phyloP scores from a whole-genome alignment of 352 stramenopile genomes.

The Pythium myriotylum region DNA sequence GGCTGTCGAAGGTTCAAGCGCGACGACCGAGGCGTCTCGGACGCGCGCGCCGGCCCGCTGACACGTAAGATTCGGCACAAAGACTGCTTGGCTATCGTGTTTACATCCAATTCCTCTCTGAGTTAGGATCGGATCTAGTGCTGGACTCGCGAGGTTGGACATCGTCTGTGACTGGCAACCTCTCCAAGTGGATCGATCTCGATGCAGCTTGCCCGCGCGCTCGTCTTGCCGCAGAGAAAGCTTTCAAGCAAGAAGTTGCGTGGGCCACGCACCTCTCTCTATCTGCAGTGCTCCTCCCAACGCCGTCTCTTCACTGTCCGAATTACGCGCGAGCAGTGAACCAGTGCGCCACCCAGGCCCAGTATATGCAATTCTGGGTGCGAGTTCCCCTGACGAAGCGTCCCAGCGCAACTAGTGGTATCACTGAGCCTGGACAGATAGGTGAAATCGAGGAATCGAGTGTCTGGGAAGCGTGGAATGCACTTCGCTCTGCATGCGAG shows the following conservation, averaged over 20 bases:
- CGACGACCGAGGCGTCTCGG: constrained; percentile 64
- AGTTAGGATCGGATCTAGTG: constrained; percentile 76
- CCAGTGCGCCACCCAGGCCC: constrained; percentile 68
- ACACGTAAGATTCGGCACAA: constrained; percentile 50
- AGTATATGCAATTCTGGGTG: constrained; percentile 91
- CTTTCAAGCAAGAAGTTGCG: constrained; percentile 92
- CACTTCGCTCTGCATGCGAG: constrained; percentile 81
- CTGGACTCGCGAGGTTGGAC: constrained; percentile 86
- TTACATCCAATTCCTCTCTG: neutral
- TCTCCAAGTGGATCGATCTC: constrained; percentile 84
- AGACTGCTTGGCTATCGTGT: neutral
- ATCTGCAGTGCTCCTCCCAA: constrained; percentile 92
- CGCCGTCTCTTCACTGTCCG: constrained; percentile 46
- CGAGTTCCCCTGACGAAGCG: constrained; percentile 67
- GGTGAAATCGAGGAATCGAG: constrained; percentile 30
- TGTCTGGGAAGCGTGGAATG: constrained; percentile 80
- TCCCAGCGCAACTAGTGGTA: constrained; percentile 25
- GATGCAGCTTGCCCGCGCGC: constrained; percentile 45
- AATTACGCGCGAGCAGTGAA: constrained; percentile 90
- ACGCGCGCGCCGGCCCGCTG: constrained; percentile 54
- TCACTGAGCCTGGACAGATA: constrained; percentile 19
- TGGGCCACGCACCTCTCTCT: constrained; percentile 97
- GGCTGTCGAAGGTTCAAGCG: constrained; percentile 57
- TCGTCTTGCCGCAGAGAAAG: constrained; percentile 66
- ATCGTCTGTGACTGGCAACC: constrained; percentile 71